A percentile compares a stretch with the other conserved stretches of the same genome.
These are phyloP conservation scores for Cutaneotrichosporon cavernicola DNA, from an alignment of 1,284 basidiomycete genomes.

Conservation along the genomic window DNA sequence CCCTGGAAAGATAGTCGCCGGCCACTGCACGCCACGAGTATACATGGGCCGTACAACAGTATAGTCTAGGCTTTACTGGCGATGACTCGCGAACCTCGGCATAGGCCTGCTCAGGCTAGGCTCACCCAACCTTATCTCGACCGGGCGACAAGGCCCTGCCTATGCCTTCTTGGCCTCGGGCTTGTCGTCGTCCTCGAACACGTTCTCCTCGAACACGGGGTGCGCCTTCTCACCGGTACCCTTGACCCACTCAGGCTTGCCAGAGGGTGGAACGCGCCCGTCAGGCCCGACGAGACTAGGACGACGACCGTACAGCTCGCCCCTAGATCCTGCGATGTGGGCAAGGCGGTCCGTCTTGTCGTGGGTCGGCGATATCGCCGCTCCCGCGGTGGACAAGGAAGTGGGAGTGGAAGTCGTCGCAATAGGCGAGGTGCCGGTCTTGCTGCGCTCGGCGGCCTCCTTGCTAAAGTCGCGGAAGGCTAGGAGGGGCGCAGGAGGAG, in stretches of 20 bases:
- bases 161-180: background rate
- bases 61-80: too few species aligned
- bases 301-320: conserved; percentile 1
- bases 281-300: background rate
- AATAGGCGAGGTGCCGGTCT: background rate
- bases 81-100: too few species aligned
- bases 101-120: too few species aligned
- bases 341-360: background rate
- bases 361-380: background rate
- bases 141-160: background rate
- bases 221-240: background rate
- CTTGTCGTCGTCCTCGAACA: background rate
- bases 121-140: too few species aligned
- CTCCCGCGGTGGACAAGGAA: background rate
- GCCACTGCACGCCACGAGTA: too few species aligned
- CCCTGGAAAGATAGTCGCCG: too few species aligned
- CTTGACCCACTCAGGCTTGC: conserved; percentile 5
- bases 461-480: conserved; percentile 4
- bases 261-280: background rate
- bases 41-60: too few species aligned
- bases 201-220: background rate
- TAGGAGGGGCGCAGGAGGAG: background rate
- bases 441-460: background rate
- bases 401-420: background rate
- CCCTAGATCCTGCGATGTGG: background rate